Evolutionary conservation across 768 basidiomycete genomes (phyloP).

Genomic region (Serendipita sp.): DNA sequence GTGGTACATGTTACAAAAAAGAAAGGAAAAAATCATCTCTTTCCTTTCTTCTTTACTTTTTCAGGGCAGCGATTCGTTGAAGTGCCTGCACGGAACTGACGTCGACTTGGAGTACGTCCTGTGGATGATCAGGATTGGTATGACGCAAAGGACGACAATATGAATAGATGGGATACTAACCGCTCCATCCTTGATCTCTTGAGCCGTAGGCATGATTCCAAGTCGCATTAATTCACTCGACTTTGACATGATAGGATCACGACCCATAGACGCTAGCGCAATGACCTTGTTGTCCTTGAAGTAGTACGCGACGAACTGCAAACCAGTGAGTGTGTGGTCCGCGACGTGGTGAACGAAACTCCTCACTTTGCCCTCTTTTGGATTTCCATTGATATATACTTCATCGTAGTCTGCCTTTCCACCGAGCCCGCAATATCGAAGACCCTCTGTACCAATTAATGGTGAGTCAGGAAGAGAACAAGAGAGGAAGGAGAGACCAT

Average conservation of each 20-base stretch:
- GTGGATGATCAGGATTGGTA: no score
- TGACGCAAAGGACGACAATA: background rate
- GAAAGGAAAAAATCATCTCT: no score
- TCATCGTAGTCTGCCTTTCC: conserved; percentile 48
- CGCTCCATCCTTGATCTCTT: conserved; percentile 62
- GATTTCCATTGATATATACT: conserved; percentile 58
- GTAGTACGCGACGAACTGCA: conserved; percentile 69
- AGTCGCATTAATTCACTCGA: conserved; percentile 64
- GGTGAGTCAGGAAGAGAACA: no score
- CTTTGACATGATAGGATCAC: conserved; percentile 65
- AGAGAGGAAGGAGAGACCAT: background rate
- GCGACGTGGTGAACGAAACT: background rate
- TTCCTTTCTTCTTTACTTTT: no score
- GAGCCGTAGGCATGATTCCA: conserved; percentile 62
- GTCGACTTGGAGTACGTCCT: conserved; percentile 1
- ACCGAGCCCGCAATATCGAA: conserved; percentile 71
- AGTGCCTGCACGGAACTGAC: background rate
- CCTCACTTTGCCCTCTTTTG: conserved; percentile 59
- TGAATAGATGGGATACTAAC: conserved; percentile 24
- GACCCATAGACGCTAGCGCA: conserved; percentile 63
- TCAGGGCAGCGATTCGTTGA: no score
- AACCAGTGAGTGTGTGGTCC: no score
- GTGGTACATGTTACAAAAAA: no score
- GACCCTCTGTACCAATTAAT: conserved; percentile 57
- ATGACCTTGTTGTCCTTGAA: conserved; percentile 45